These are phyloP conservation scores for Dentipellis sp. DNA, from an alignment of 768 basidiomycete species.

Conservation along the genomic window DNA sequence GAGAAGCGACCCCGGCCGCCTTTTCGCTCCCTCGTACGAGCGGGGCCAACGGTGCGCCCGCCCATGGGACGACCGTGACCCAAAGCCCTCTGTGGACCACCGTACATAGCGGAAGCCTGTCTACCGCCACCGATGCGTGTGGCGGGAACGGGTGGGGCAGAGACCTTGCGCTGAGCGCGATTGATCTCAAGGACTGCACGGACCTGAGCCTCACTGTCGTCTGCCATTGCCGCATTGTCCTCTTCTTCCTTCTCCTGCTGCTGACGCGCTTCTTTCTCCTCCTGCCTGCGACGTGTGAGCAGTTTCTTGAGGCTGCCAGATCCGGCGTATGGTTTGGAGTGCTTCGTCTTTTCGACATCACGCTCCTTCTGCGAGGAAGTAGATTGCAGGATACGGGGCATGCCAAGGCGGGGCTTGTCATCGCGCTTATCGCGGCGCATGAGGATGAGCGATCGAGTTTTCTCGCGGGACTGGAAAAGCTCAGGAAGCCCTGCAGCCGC, in stretches of 20 bases:
- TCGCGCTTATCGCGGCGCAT: constrained; percentile 52
- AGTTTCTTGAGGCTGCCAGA: constrained; percentile 74
- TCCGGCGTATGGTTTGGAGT: constrained; percentile 64
- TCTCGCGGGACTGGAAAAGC: constrained; percentile 47
- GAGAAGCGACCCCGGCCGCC: constrained; percentile 42
- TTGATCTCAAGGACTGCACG: constrained; percentile 1
- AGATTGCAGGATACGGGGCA: constrained; percentile 16
- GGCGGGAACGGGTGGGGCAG: constrained; percentile 7
- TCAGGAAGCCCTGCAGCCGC: constrained; percentile 31
- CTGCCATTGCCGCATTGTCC: constrained; percentile 24
- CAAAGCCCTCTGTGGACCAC: too few relatives aligned
- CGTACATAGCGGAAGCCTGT: constrained; percentile 1
- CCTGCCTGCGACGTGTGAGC: constrained; percentile 50
- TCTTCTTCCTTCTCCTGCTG: constrained; percentile 25
- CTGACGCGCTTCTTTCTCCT: constrained; percentile 39
- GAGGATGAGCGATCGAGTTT: constrained; percentile 32
- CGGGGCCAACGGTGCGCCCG: neutral
- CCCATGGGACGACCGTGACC: neutral
- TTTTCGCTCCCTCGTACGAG: neutral
- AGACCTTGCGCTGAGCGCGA: constrained; percentile 22
- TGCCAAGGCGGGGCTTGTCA: constrained; percentile 37
- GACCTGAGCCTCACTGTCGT: constrained; percentile 20
- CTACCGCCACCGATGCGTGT: constrained; percentile 1
- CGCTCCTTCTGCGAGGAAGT: constrained; percentile 15
- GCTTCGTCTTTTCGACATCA: constrained; percentile 28